A percentile compares a stretch with the other conserved stretches of the same genome.
phyloP scores from a whole-genome alignment of 2,329 filamentous ascomycete genomes.

The Lomentospora prolificans region DNA sequence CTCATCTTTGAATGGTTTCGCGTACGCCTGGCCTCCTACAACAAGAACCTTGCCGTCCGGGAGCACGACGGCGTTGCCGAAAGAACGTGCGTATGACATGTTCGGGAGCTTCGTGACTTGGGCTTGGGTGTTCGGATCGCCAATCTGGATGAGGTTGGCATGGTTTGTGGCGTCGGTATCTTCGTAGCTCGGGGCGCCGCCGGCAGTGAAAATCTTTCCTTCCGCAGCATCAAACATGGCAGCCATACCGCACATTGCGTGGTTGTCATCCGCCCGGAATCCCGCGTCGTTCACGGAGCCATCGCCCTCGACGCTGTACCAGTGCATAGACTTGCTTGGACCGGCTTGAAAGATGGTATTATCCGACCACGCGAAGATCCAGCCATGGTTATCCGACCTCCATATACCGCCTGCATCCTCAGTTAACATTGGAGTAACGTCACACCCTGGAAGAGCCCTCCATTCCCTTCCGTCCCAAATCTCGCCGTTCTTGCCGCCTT shows the following conservation, averaged over 20 bases:
- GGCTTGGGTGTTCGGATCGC: constrained; percentile 11
- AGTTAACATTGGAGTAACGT: constrained; percentile 40
- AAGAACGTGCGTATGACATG: constrained; percentile 29
- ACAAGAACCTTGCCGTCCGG: constrained; percentile 38
- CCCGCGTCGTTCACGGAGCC: constrained; percentile 33
- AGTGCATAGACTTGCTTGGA: constrained; percentile 44
- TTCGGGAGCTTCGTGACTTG: constrained; percentile 8
- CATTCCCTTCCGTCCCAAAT: constrained; percentile 38
- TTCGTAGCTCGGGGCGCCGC: constrained; percentile 37
- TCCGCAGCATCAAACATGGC: constrained; percentile 50
- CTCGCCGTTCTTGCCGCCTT: constrained; percentile 45
- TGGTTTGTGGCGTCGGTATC: constrained; percentile 28
- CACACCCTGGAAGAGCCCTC: constrained; percentile 31
- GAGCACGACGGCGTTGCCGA: constrained; percentile 35
- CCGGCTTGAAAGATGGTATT: constrained; percentile 44
- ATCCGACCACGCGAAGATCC: constrained; percentile 33
- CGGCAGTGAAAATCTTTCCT: constrained; percentile 45
- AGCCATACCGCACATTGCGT: constrained; percentile 44
- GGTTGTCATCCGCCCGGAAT: constrained; percentile 24
- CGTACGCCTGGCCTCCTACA: constrained; percentile 33
- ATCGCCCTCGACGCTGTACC: constrained; percentile 37
- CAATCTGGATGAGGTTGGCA: constrained; percentile 41
- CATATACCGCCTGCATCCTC: constrained; percentile 38
- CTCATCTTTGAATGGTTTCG: constrained; percentile 33
- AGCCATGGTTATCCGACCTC: constrained; percentile 25